Evolutionary conservation across 805 yeast species (phyloP).

Genomic region (Saccharomycopsis guyanensis): DNA sequence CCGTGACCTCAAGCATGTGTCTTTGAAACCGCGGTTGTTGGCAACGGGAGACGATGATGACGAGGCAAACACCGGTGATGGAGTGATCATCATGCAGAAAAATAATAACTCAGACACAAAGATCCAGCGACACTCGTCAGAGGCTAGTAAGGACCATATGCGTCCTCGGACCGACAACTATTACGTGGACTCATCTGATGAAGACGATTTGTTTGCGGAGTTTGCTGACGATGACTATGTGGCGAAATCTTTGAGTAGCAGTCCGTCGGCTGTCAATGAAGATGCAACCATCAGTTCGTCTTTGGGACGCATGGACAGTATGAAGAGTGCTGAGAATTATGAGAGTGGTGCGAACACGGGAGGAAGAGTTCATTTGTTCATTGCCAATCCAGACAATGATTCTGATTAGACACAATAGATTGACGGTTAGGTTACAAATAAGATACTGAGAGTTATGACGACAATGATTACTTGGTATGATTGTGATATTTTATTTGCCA

Average conservation of each 20-base stretch:
- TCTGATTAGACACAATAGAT: conserved; percentile 9
- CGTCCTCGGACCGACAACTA: not conserved
- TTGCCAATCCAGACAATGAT: conserved; percentile 20
- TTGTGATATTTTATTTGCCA: too few relatives aligned
- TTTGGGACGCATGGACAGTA: conserved; percentile 2
- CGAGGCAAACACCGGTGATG: conserved; percentile 10
- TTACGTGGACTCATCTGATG: conserved; percentile 7
- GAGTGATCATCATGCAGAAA: not conserved
- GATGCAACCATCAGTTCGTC: not conserved
- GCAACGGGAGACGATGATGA: conserved; percentile 14
- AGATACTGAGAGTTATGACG: too few relatives aligned
- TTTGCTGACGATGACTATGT: conserved; percentile 15
- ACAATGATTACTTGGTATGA: too few relatives aligned
- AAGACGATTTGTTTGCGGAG: conserved; percentile 18
- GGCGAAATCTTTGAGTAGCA: conserved; percentile 1
- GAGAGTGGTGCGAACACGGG: not conserved
- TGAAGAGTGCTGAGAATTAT: conserved; percentile 4
- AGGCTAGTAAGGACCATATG: not conserved
- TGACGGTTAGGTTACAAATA: too few relatives aligned
- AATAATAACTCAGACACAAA: not conserved
- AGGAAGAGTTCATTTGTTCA: conserved; percentile 3
- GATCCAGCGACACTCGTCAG: not conserved
- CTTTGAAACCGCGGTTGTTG: conserved; percentile 16
- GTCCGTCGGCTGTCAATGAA: not conserved
- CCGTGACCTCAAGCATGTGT: conserved; percentile 17